Evolutionary conservation across 495 filamentous ascomycete genomes (phyloP).

Genomic region (Annulohypoxylon stygium): DNA sequence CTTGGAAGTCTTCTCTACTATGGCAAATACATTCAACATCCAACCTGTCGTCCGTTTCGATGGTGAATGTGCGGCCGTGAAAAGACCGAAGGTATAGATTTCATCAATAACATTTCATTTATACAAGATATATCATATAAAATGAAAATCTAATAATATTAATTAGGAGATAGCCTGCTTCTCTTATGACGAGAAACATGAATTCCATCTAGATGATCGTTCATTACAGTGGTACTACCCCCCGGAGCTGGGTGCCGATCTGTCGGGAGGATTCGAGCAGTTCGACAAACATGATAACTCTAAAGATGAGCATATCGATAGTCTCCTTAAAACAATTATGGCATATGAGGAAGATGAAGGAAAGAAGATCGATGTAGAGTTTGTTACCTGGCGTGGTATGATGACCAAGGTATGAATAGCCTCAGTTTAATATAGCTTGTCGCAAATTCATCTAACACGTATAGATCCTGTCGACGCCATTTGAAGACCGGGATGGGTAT

Average conservation of each 20-base stretch:
- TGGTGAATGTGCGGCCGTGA: conserved; percentile 72
- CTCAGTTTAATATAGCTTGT: neutral
- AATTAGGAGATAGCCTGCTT: conserved; percentile 86
- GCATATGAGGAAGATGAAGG: conserved; percentile 75
- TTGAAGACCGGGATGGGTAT: conserved; percentile 83
- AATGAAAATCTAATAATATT: neutral
- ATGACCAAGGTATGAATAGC: conserved; percentile 84
- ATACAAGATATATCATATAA: neutral
- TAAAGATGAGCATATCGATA: conserved; percentile 88
- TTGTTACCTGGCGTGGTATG: conserved; percentile 98
- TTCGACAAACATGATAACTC: conserved; percentile 87
- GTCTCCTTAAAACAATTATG: conserved; percentile 80
- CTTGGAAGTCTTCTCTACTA: conserved; percentile 23
- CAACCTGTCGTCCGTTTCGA: conserved; percentile 72
- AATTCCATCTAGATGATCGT: conserved; percentile 79
- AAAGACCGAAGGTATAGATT: conserved; percentile 72
- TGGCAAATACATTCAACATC: conserved; percentile 67
- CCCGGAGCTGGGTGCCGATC: conserved; percentile 74
- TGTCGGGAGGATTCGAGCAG: conserved; percentile 82
- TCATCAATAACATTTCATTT: neutral
- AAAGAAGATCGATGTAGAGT: conserved; percentile 76
- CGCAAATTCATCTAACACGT: neutral
- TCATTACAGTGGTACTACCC: conserved; percentile 91
- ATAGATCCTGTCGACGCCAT: conserved; percentile 88
- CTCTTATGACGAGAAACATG: conserved; percentile 86